These are phyloP conservation scores for Paragyromitra xinjiangensis DNA, from an alignment of 495 filamentous ascomycete genomes.

Conservation along the genomic window DNA sequence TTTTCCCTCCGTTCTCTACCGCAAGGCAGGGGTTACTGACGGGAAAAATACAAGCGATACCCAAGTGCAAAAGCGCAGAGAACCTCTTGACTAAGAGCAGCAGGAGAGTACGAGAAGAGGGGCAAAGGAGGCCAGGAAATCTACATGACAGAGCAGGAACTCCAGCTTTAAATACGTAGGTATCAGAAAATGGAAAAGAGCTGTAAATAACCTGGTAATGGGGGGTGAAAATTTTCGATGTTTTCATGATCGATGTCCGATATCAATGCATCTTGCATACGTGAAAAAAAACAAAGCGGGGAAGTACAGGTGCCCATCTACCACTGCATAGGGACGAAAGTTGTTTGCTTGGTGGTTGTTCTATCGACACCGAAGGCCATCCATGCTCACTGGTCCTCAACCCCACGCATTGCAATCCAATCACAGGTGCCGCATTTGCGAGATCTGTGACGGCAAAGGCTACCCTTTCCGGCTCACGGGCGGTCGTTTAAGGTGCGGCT, in stretches of 20 bases:
- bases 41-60: slow-evolving; percentile 16
- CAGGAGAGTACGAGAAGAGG: slow-evolving; percentile 27
- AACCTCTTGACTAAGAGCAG: slow-evolving; percentile 29
- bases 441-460: slow-evolving; percentile 43
- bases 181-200: slow-evolving; percentile 16
- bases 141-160: slow-evolving; percentile 16
- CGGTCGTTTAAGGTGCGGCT: slow-evolving; percentile 54
- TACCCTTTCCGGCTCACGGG: slow-evolving; percentile 20
- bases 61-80: slow-evolving; percentile 23
- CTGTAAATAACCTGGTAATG: slow-evolving; percentile 29
- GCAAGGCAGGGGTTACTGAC: slow-evolving; percentile 9
- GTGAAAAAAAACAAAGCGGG: slow-evolving; percentile 49
- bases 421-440: slow-evolving; percentile 30
- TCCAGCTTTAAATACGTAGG: slow-evolving; percentile 22
- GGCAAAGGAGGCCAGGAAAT: slow-evolving; percentile 14
- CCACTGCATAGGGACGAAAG: slow-evolving; percentile 18
- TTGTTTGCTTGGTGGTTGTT: slow-evolving; percentile 32
- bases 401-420: slow-evolving; percentile 44
- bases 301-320: slow-evolving; percentile 35
- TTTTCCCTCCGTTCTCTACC: slow-evolving; percentile 17
- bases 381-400: slow-evolving; percentile 28
- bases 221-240: slow-evolving; percentile 22
- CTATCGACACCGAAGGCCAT: slow-evolving; percentile 1
- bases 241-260: slow-evolving; percentile 22
- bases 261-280: slow-evolving; percentile 33